These are phyloP conservation scores for Tricholomella constricta DNA, from an alignment of 768 basidiomycete genomes.

Conservation along the genomic window DNA sequence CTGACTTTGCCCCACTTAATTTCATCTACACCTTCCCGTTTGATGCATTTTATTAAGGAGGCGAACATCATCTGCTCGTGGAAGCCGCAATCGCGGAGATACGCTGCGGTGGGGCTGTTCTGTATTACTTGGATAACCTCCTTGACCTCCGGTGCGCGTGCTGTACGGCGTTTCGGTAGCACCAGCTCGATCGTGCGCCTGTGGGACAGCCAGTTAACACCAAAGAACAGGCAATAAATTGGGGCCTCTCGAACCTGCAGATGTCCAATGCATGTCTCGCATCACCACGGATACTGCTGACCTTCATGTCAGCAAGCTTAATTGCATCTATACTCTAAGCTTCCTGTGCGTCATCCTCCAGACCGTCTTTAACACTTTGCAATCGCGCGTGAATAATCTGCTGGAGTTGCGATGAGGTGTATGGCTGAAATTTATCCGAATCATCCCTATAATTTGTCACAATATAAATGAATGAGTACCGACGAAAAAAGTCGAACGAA, in stretches of 20 bases:
- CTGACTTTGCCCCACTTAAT: constrained; percentile 80
- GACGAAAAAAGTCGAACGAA: background rate
- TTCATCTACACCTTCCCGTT: constrained; percentile 84
- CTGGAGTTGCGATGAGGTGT: constrained; percentile 74
- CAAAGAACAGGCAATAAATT: background rate
- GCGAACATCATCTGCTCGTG: constrained; percentile 90
- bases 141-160: constrained; percentile 70
- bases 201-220: background rate
- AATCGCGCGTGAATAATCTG: constrained; percentile 88
- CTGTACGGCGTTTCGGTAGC: constrained; percentile 49
- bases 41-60: constrained; percentile 78
- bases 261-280: constrained; percentile 92
- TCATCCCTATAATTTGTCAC: constrained; percentile 64
- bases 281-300: constrained; percentile 84
- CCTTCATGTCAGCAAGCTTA: constrained; percentile 76
- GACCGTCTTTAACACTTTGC: constrained; percentile 52
- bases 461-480: background rate
- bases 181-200: constrained; percentile 87
- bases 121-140: constrained; percentile 85
- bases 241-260: constrained; percentile 63
- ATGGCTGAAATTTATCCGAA: constrained; percentile 92
- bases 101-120: constrained; percentile 87
- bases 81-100: constrained; percentile 77
- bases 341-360: constrained; percentile 48
- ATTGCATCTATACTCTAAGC: constrained; percentile 73